Evolutionary conservation across 768 basidiomycete genomes (phyloP), one percentile per base, ranked within the genome.

Genomic region (Mycena sanguinolenta): DNA sequence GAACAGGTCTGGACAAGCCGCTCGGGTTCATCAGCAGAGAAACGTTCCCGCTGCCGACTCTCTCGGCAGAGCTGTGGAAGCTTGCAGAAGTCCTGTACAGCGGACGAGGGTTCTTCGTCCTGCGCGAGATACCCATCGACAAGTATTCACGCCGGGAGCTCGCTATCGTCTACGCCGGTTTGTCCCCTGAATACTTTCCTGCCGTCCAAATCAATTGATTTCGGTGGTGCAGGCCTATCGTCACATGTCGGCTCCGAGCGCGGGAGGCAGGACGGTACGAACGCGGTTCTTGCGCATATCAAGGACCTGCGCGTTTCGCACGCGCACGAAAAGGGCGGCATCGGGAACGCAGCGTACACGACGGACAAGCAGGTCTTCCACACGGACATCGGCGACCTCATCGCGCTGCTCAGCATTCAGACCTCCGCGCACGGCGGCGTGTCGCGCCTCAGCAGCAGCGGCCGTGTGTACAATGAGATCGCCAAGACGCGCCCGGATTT

Each of bases 281-380:
- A 81, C 32, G 84, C 82, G 23, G 84, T 85, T 28, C 79, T 87
- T 23, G 81, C 82, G 9, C 85, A 87, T 63, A 84, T 87, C 74
- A 86, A 86, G 69, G 85, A 87, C 68, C 79, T 87, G 57, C 84
- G 80, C 34, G 74, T 80, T 58, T 83, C 80, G 70, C 84, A 84
- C 65, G 82, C 84, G 6, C 77, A 82, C 59, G 82, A 83, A 67
- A 79, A 81, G 69, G 82, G 82, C 21, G 82, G 79, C 21, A 83
- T 84, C 55, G 83, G 84, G 10, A 82, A 83, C 60, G 79, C 84
- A 13, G 85, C 85, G 46, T 85, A 85, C 71, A 87, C 84, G 4
- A 87, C 84, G 2, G 84, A 86, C 75, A 85, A 83, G 67, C 85
- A 86, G 71, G 85, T 86, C 25, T 87, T 87, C 78, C 85, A 86